Base-by-base conservation (phyloP, 352 stramenopile species). In the Phytophthora uliginosa region DNA sequence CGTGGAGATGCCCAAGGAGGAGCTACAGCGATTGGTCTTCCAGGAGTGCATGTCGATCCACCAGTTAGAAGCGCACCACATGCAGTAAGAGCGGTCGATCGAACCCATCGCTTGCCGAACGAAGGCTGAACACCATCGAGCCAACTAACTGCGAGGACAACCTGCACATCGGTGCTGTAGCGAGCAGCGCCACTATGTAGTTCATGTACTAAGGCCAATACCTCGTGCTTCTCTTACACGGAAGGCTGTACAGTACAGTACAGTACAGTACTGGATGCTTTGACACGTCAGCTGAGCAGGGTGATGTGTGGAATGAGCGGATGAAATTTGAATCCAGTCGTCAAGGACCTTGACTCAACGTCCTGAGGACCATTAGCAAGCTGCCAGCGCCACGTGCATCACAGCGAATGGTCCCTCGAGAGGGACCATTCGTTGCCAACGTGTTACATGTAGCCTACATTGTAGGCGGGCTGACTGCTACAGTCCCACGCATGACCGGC, bases 1-100 rank as follows among this genome's bases (percentile, higher is more conserved):
- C 50, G 83, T 95, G 5, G 89, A 94, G 68, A 95, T 95, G 86
- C 87, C 88, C 45, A 96, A 96, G 62, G 83, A 93, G 15, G 88
- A 95, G 65, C 77, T 96, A n/a, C 89, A 96, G 66, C 84, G 85
- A 17, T 74, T 93, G 59, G 80, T 95, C 55, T 95, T 90, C 69
- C 87, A 88, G 64, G 89, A 95, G 64, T 90, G 79, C 38, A 78
- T 92, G 59, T 88, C 88, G 59, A 86, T 93, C 57, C 86, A 92
- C 65, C 84, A 91, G 73, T 59, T 89, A 58, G 84, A 93, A 64
- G 78, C 82, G 53, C 82, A 90, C 65, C 84, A 89, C 57, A 88
- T 92, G 82, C 81, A 86, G 59, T 91, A 75, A 78, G 33, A 48
- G 31, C 4, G 33, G n/a, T 34, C 20, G 22, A 31, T 47, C 24